Evolutionary conservation across 2,329 filamentous ascomycete genomes (phyloP), one percentile per base, ranked within the genome.

Genomic region (Falciphora oryzae): DNA sequence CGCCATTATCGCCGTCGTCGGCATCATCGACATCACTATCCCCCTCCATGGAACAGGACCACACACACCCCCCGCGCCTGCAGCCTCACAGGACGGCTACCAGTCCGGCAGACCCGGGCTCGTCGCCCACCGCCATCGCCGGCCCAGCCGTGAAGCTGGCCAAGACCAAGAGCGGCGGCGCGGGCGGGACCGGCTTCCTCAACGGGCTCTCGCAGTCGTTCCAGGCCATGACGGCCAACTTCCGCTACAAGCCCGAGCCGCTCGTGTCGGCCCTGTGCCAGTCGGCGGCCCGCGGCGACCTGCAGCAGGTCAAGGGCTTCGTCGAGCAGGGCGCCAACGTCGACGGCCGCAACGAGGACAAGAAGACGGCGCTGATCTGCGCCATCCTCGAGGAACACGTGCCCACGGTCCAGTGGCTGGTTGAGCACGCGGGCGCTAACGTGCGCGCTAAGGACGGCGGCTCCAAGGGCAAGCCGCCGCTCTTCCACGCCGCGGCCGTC

Each of bases 381-480:
- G 69, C 69, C 35, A 66, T 68, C 29, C n/a, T 10, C 13, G 62
- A 62, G 6, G n/a, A 63, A 7, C 68, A 68, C 25, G 25, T 62
- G 14, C 66, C 71, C 0, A 72, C 73, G 0, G 73, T 72, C 3
- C 66, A 67, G 1, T 70, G 74, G 18, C 73, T 79, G 0, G 61
- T 79, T 22, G 67, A 70, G 0, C 67, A 72, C 0, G 77, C 75
- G 1, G 63, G 57, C 8, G 62, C 59, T 11, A 61, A 25, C 62
- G 57, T 61, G 29, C 27, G 32, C 25, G 76, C 72, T 1, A 72
- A 73, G 44, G 66, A 66, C 22, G 62, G 65, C 8, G 57, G 67
- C 32, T 67, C 65, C 14, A 70, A 67, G 18, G 69, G 69, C 22
- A 69, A 70, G 6, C 68, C 70, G 5, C 68, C 70, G 14, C 65